Conservation (phyloP, 192 early-diverging fungal species). For the Podochytrium sp. region DNA sequence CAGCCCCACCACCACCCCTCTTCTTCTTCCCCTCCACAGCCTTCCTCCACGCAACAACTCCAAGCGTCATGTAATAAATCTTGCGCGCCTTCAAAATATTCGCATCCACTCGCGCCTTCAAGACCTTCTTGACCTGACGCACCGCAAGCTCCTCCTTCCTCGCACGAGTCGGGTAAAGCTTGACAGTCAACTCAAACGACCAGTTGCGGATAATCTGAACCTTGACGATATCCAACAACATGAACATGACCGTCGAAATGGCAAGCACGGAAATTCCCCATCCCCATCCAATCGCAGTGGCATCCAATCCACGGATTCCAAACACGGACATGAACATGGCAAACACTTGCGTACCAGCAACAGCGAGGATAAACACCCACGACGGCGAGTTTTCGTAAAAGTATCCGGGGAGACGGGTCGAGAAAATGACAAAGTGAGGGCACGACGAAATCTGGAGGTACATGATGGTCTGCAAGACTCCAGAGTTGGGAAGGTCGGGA, state of each 20-base stretch:
- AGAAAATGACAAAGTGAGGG: constrained; percentile 97
- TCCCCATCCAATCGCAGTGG: constrained; percentile 55
- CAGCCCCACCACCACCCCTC: neutral
- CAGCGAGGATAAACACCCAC: constrained; percentile 75
- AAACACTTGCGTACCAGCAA: constrained; percentile 88
- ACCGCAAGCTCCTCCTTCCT: constrained; percentile 63
- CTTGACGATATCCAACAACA: constrained; percentile 90
- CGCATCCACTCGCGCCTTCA: constrained; percentile 29
- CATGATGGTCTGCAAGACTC: constrained; percentile 28
- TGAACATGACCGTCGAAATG: constrained; percentile 79
- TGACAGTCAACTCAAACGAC: constrained; percentile 90
- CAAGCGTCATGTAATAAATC: constrained; percentile 23
- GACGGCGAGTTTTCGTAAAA: constrained; percentile 89
- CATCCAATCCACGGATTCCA: constrained; percentile 49
- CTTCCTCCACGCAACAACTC: constrained; percentile 29
- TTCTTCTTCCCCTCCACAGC: neutral
- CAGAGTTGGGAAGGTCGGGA: neutral
- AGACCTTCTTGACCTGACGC: constrained; percentile 4
- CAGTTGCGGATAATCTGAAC: constrained; percentile 80
- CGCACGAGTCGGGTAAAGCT: constrained; percentile 73
- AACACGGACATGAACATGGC: constrained; percentile 90
- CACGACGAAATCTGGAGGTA: constrained; percentile 93
- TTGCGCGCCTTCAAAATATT: constrained; percentile 44
- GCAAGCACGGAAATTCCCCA: constrained; percentile 75
- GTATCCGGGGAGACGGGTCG: constrained; percentile 84